Evolutionary conservation across 768 basidiomycete species (phyloP).

Genomic region (Cyclocybe aegerita): DNA sequence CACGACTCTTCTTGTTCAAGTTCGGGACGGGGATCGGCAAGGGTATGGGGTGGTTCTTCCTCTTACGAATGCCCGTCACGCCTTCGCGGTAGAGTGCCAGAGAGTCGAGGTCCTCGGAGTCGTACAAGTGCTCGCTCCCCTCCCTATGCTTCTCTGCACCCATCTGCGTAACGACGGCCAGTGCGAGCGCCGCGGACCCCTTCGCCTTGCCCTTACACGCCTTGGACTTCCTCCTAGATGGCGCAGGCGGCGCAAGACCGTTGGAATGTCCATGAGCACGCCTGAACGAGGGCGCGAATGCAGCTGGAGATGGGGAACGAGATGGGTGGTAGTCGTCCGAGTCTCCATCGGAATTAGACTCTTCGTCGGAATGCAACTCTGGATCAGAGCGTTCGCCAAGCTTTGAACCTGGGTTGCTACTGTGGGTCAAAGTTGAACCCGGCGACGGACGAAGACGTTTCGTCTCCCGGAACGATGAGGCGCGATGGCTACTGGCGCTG

Average conservation of each 20-base stretch:
- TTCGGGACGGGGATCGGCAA: slow-evolving; percentile 58
- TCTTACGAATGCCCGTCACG: slow-evolving; percentile 19
- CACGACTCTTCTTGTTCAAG: slow-evolving; percentile 63
- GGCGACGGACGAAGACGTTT: not conserved
- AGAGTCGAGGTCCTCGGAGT: slow-evolving; percentile 15
- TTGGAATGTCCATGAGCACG: slow-evolving; percentile 2
- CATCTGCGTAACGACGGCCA: slow-evolving; percentile 26
- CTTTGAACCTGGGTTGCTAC: not conserved
- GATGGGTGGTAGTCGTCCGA: slow-evolving; percentile 30
- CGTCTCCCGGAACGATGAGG: not conserved
- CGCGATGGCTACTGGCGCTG: not conserved
- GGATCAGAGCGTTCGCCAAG: slow-evolving; percentile 2
- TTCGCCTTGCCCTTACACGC: slow-evolving; percentile 30
- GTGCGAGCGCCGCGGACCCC: slow-evolving; percentile 32
- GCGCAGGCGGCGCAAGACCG: slow-evolving; percentile 15
- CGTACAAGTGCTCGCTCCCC: slow-evolving; percentile 6
- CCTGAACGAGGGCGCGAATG: not conserved
- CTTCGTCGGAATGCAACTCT: slow-evolving; percentile 18
- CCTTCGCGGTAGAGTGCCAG: slow-evolving; percentile 20
- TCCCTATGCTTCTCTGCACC: slow-evolving; percentile 9
- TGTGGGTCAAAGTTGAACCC: slow-evolving; percentile 5
- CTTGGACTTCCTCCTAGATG: slow-evolving; percentile 19
- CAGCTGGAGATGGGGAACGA: slow-evolving; percentile 19
- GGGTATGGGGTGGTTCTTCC: slow-evolving; percentile 33
- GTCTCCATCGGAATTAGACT: slow-evolving; percentile 26